These are phyloP conservation scores for Exophiala spinifera DNA, from an alignment of 2,329 filamentous ascomycete species.

Conservation along the genomic window DNA sequence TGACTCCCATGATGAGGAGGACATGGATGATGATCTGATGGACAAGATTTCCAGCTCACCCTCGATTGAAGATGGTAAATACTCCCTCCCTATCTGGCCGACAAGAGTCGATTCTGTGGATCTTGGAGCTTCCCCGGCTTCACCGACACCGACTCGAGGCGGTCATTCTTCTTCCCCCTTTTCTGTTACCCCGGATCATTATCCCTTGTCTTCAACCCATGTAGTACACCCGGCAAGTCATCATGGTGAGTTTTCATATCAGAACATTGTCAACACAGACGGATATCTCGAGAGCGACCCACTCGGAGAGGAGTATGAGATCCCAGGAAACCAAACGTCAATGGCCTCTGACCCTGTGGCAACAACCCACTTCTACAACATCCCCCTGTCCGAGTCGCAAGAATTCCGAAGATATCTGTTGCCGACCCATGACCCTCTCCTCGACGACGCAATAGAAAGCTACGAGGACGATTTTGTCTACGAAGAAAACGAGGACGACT, in stretches of 20 bases:
- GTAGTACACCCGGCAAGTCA: conserved; percentile 32
- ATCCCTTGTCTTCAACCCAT: conserved; percentile 34
- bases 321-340: neutral
- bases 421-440: conserved; percentile 42
- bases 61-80: conserved; percentile 98
- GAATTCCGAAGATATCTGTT: conserved; percentile 39
- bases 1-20: conserved; percentile 66
- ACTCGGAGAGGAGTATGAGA: neutral
- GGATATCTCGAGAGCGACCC: conserved; percentile 4
- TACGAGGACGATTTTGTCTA: conserved; percentile 10
- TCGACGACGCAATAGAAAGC: conserved; percentile 31
- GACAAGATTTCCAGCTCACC: conserved; percentile 98
- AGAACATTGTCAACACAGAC: conserved; percentile 1
- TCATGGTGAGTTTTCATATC: conserved; percentile 50
- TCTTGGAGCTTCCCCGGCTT: conserved; percentile 26
- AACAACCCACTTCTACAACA: neutral
- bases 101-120: conserved; percentile 43
- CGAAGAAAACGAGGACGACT: conserved; percentile 22
- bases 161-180: conserved; percentile 34
- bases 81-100: conserved; percentile 48
- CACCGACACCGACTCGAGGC: conserved; percentile 28
- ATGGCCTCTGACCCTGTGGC: neutral
- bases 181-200: conserved; percentile 30
- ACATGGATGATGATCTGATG: conserved; percentile 90
- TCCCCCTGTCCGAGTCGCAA: conserved; percentile 20